Evolutionary conservation across 768 basidiomycete species (phyloP).

Genomic region (Infundibulicybe gibba): DNA sequence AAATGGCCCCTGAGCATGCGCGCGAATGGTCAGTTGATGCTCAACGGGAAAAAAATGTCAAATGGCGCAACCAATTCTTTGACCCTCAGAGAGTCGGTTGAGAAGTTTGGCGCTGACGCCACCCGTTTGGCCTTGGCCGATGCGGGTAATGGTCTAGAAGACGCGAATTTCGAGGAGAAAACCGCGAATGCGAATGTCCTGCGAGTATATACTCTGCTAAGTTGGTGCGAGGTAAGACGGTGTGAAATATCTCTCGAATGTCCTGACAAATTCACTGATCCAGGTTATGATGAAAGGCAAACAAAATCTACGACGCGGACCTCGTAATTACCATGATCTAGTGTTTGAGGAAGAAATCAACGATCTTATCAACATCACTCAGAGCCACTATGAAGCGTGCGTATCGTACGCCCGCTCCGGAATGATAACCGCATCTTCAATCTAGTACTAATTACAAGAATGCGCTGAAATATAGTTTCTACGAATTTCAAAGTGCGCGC

Average conservation of each 20-base stretch:
- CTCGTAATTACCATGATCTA: slow-evolving; percentile 77
- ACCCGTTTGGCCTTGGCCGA: slow-evolving; percentile 91
- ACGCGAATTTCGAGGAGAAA: slow-evolving; percentile 99
- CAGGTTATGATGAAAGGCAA: slow-evolving; percentile 82
- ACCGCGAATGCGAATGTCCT: slow-evolving; percentile 96
- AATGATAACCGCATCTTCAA: background rate
- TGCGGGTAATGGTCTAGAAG: slow-evolving; percentile 95
- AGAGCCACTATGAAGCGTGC: slow-evolving; percentile 78
- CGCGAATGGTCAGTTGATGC: slow-evolving; percentile 92
- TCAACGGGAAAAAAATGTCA: slow-evolving; percentile 99
- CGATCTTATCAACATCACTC: slow-evolving; percentile 77
- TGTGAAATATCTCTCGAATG: background rate
- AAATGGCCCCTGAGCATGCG: slow-evolving; percentile 93
- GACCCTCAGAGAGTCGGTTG: slow-evolving; percentile 82
- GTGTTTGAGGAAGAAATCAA: slow-evolving; percentile 93
- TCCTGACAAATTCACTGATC: slow-evolving; percentile 6
- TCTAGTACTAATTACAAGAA: slow-evolving; percentile 91
- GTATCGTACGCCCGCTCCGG: slow-evolving; percentile 20
- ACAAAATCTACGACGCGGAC: slow-evolving; percentile 68
- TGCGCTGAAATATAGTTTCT: slow-evolving; percentile 92
- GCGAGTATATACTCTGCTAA: slow-evolving; percentile 83
- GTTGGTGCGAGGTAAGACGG: slow-evolving; percentile 81
- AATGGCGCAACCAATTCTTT: slow-evolving; percentile 96
- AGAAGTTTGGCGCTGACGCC: slow-evolving; percentile 97
- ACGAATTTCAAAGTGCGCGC: slow-evolving; percentile 86